A percentile compares a stretch with the other conserved stretches of the same genome.
phyloP scores from a whole-genome alignment of 495 filamentous ascomycete species.

The Xylaria grammica region DNA sequence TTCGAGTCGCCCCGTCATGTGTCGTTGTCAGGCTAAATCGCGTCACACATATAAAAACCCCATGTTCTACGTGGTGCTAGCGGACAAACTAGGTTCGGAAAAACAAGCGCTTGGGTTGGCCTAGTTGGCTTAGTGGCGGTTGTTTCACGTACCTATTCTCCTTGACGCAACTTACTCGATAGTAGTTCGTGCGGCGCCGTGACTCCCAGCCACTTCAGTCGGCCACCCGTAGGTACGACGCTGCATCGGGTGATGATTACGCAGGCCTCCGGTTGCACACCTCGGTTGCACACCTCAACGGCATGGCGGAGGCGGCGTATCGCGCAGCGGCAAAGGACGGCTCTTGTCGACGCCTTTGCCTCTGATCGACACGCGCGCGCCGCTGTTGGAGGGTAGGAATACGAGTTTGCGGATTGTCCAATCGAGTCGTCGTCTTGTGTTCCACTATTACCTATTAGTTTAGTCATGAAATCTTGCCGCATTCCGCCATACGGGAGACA shows the following conservation, averaged over 20 bases:
- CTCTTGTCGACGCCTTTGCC: background rate
- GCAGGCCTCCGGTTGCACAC: background rate
- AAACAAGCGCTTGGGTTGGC: background rate
- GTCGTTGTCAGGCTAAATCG: background rate
- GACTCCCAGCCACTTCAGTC: background rate
- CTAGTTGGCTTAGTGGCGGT: too few relatives aligned
- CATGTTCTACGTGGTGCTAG: conserved; percentile 3
- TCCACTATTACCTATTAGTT: background rate
- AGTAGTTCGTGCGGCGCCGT: too few relatives aligned
- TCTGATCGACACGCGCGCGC: background rate
- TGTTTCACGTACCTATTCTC: too few relatives aligned
- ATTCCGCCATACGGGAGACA: background rate
- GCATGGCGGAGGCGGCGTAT: background rate
- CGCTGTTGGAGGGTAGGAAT: conserved; percentile 14
- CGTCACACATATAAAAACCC: background rate
- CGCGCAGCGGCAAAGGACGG: background rate
- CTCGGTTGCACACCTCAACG: background rate
- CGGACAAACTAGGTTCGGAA: background rate
- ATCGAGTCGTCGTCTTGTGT: background rate
- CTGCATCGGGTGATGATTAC: background rate
- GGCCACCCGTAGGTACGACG: background rate
- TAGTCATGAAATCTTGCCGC: background rate
- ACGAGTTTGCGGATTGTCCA: conserved; percentile 15
- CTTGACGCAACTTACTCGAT: too few relatives aligned
- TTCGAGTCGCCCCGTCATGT: too few relatives aligned